A percentile compares a stretch with the other conserved stretches of the same genome.
Evolutionary conservation across 1,139 yeast species (phyloP).

Genomic region (Sugiyamaella sp.): DNA sequence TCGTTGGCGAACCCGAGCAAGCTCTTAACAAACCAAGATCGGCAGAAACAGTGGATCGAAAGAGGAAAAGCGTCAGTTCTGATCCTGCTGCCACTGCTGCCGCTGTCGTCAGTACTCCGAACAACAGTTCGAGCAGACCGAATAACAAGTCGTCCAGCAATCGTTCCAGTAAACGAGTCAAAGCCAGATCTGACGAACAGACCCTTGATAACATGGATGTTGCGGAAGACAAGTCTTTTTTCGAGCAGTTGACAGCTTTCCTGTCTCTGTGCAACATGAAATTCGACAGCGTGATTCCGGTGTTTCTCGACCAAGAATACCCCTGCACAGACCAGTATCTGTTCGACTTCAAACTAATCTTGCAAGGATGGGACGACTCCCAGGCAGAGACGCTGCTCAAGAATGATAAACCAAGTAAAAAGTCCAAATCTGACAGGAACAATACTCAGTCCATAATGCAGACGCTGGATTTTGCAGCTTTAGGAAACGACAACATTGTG

Average conservation of each 20-base stretch:
- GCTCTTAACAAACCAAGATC: neutral
- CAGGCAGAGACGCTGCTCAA: slow-evolving; percentile 36
- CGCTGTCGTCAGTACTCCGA: too few relatives aligned
- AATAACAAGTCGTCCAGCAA: slow-evolving; percentile 8
- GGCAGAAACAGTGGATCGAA: slow-evolving; percentile 11
- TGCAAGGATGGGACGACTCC: slow-evolving; percentile 50
- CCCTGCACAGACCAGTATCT: slow-evolving; percentile 35
- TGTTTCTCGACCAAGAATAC: slow-evolving; percentile 28
- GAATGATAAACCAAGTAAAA: slow-evolving; percentile 24
- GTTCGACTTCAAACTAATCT: slow-evolving; percentile 45
- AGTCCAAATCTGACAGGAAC: slow-evolving; percentile 17
- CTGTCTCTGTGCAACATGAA: slow-evolving; percentile 30
- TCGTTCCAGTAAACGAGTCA: slow-evolving; percentile 38
- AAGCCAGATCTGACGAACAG: slow-evolving; percentile 39
- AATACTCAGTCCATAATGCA: slow-evolving; percentile 43
- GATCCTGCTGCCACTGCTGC: slow-evolving; percentile 14
- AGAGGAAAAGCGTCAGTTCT: slow-evolving; percentile 19
- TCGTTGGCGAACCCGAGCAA: too few relatives aligned
- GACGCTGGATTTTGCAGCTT: slow-evolving; percentile 44
- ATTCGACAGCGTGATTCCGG: slow-evolving; percentile 34
- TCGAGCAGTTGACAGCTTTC: slow-evolving; percentile 37
- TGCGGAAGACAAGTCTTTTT: slow-evolving; percentile 37
- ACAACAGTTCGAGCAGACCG: slow-evolving; percentile 14
- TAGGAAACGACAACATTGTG: slow-evolving; percentile 26
- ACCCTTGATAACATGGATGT: slow-evolving; percentile 41